Evolutionary conservation across 345 rosid species (phyloP), one percentile per base, ranked within the genome.

Genomic region (Populus deltoides): DNA sequence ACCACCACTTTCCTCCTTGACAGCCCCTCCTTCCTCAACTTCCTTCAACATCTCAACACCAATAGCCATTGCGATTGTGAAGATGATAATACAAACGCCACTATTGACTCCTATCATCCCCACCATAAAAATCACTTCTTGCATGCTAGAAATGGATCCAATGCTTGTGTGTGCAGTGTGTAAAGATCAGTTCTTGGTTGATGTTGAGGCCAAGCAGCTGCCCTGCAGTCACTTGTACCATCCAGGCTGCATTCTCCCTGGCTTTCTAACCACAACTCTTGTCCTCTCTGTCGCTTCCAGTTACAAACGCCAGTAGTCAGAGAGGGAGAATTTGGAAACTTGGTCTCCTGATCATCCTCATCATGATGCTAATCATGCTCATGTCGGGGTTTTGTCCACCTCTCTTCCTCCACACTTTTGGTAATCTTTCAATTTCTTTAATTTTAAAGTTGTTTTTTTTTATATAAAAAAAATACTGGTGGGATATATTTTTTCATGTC

Each of bases 171-270:
- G 93, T 66, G 89, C 87, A 35, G 86, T 90, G 1, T 90, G 93
- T 67, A 87, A 87, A 72, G 93, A 90, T 11, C 82, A 87, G 72
- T 88, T 90, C 70, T 2, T 51, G 8, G 5, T 82, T 1, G 86
- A 85, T 20, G 85, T 82, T 29, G 84, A 84, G 31, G 93, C 86
- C 70, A 79, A 80, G 79, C 81, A 82, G 16, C 79, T 90, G 15
- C 93, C 93, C 43, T 90, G 93, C 74, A 80, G 63, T 0, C 93
- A 90, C 45, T 78, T 87, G 16, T 90, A 85, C 79, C 93, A 88
- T 57, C 78, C 89, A 27, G 85, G 83, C n/a, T 88, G 93, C 80
- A 90, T 90, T 67, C 77, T 84, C 38, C 90, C 0, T 90, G 91
- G 91, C 85, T 90, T 17, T 86, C 88, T 39, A 76, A 79, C 71